Evolutionary conservation across 2,329 filamentous ascomycete species (phyloP), one percentile per base, ranked within the genome.

Genomic region (Calonectria naviculata): DNA sequence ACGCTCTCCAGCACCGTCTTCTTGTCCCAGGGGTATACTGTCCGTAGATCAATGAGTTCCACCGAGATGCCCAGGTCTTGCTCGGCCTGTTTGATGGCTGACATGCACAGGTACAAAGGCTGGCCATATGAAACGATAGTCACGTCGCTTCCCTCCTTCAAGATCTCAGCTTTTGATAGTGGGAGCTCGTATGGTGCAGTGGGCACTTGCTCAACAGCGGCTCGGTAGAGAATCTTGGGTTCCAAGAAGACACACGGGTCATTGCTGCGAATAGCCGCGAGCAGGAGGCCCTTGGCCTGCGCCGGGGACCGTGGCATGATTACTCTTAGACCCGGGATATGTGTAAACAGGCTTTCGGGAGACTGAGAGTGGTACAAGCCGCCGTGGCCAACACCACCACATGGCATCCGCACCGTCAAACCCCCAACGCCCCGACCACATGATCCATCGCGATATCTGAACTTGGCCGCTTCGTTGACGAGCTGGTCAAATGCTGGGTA

Each of bases 161-260:
- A 81, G 0, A 97, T 84, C 80, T 98, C 95, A 0, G 95, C 95
- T 81, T 94, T 96, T 77, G 92, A 94, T 13, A 98, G 87, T 0
- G 95, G 95, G 17, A 98, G 88, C n/a, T 92, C 91, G 81, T 97
- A 98, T 4, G 93, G 86, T 26, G 91, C 93, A 1, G 92, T 90
- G 0, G 95, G 95, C 1, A 98, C 95, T 81, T 98, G 94, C 83
- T 98, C 95, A 31, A 97, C 94, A 0, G 95, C 94, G 0, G 95
- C 95, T 24, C 95, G 92, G 82, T 98, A 98, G 15, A 98, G 86
- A 56, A 97, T 94, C 85, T 98, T 98, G 52, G 95, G 95, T 81
- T 98, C 95, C 92, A 98, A 92, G 83, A 98, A 97, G 65, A 98
- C 87, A 73, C 96, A 94, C 0, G 95, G 95, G 81, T 98, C 95